A percentile compares a stretch with the other conserved stretches of the same genome.
Conservation (phyloP, 2,329 filamentous ascomycete species). For the Arachnomyces sp. region DNA sequence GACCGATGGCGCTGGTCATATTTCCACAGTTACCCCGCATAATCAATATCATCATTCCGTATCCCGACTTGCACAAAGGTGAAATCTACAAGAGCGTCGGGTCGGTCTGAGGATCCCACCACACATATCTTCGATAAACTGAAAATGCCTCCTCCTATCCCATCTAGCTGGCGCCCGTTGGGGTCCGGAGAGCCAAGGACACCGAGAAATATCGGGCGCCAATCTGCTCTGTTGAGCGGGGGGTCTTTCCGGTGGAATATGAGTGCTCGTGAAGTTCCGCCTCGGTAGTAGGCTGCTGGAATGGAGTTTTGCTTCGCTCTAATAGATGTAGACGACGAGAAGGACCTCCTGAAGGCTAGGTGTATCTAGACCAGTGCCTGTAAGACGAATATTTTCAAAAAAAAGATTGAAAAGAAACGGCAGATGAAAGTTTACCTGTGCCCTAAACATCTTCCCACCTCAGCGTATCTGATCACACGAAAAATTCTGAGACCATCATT, state of each 20-base stretch:
- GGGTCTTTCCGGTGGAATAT: slow-evolving; percentile 51
- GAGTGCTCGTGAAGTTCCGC: slow-evolving; percentile 62
- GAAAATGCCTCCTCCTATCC: slow-evolving; percentile 62
- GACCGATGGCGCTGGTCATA: slow-evolving; percentile 61
- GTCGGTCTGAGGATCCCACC: slow-evolving; percentile 44
- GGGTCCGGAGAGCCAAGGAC: slow-evolving; percentile 60
- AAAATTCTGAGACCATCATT: too few species aligned
- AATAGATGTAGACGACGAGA: too few species aligned
- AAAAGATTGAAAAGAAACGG: too few species aligned
- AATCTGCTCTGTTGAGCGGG: slow-evolving; percentile 38
- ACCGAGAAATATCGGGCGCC: slow-evolving; percentile 50
- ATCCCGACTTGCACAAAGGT: slow-evolving; percentile 66
- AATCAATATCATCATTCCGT: slow-evolving; percentile 53
- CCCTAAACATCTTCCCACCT: too few species aligned
- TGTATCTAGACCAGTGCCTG: too few species aligned
- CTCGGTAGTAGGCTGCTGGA: slow-evolving; percentile 56
- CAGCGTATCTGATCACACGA: too few species aligned
- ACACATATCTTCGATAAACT: slow-evolving; percentile 66
- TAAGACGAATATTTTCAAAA: too few species aligned
- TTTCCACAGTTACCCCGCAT: slow-evolving; percentile 70
- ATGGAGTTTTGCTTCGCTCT: slow-evolving; percentile 26
- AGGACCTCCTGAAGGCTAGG: too few species aligned
- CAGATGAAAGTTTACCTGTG: too few species aligned
- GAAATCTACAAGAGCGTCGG: slow-evolving; percentile 56
- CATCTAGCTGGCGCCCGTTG: slow-evolving; percentile 63